Percentiles rank a stretch among this genome's conserved stretches.
Conservation (phyloP, 331 rosid species). For the Dryas integrifolia region DNA sequence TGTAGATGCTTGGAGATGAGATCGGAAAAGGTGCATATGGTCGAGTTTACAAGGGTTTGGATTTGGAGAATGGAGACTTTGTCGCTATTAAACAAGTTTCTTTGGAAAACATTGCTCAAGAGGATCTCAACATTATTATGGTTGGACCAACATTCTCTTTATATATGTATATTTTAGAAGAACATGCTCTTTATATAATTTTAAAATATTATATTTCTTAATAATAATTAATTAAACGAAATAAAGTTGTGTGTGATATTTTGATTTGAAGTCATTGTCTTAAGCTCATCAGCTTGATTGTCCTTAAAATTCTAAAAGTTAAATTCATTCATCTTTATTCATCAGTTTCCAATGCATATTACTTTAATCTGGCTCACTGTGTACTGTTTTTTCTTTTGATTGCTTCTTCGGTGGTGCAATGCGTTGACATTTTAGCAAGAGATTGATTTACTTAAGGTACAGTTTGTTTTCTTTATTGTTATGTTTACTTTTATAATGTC, state of each 20-base stretch:
- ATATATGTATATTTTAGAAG: too few relatives aligned
- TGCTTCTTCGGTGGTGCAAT: slow-evolving; percentile 37
- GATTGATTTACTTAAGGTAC: slow-evolving; percentile 96
- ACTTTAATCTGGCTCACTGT: slow-evolving; percentile 39
- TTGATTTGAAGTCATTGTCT: background rate
- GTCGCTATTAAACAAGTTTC: slow-evolving; percentile 99
- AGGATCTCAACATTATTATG: slow-evolving; percentile 98
- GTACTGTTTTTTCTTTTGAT: slow-evolving; percentile 38
- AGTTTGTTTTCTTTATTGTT: slow-evolving; percentile 1
- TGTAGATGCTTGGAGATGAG: slow-evolving; percentile 99
- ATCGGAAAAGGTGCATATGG: slow-evolving; percentile 99
- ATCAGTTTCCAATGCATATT: slow-evolving; percentile 18
- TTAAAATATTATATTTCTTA: background rate
- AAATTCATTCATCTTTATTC: background rate
- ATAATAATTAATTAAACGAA: background rate
- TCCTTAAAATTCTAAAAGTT: background rate
- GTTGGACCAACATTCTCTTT: slow-evolving; percentile 40
- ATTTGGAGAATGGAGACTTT: slow-evolving; percentile 95
- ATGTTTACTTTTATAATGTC: slow-evolving; percentile 26
- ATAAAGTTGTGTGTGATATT: background rate
- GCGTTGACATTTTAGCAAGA: slow-evolving; percentile 70
- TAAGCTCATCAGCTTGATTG: background rate
- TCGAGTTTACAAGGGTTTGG: slow-evolving; percentile 97
- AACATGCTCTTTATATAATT: slow-evolving; percentile 6
- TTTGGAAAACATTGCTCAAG: slow-evolving; percentile 98